These are phyloP conservation scores for Daucus carota DNA, from an alignment of 129 eudicot species.

Conservation along the genomic window DH1_v3.0 NC_030382.2:26296501-26297000, in stretches of 20 bases:
- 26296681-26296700: background rate
- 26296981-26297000: too few species aligned
- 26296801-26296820: background rate
- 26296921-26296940: too few species aligned
- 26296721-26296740: background rate
- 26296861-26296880: too few species aligned
- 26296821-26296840: background rate
- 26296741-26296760: background rate
- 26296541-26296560: constrained; percentile 96
- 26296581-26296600: constrained; percentile 10
- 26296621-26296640: background rate
- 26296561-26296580: constrained; percentile 60
- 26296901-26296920: too few species aligned
- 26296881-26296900: too few species aligned
- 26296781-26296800: background rate
- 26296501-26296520: background rate
- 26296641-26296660: background rate
- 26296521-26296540: constrained; percentile 92
- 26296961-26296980: too few species aligned
- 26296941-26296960: too few species aligned
- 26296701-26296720: background rate
- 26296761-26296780: background rate
- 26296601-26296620: background rate
- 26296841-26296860: background rate
- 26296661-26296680: background rate